phyloP scores from a whole-genome alignment of 2,329 filamentous ascomycete genomes.

The Dothistroma septosporum region DNA sequence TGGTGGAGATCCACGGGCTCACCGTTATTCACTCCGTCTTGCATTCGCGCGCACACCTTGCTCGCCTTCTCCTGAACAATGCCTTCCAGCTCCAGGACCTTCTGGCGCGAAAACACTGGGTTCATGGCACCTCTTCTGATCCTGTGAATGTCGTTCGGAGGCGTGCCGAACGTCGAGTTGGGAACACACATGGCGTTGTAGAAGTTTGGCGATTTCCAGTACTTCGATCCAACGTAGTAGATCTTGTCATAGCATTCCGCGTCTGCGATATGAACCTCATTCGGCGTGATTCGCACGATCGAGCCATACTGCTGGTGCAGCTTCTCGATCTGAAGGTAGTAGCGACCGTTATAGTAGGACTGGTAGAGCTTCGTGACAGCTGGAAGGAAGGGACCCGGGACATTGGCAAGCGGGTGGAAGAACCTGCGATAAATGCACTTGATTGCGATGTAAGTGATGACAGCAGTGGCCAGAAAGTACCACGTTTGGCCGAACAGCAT shows the following conservation, averaged over 20 bases:
- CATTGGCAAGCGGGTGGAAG: slow-evolving; percentile 1
- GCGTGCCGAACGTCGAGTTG: slow-evolving; percentile 12
- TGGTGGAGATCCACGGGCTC: slow-evolving; percentile 28
- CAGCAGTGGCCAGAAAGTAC: slow-evolving; percentile 29
- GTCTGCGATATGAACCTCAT: slow-evolving; percentile 21
- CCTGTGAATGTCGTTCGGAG: neutral
- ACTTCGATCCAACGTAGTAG: slow-evolving; percentile 21
- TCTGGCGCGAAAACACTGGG: slow-evolving; percentile 4
- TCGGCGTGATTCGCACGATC: slow-evolving; percentile 5
- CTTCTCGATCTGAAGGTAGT: slow-evolving; percentile 11
- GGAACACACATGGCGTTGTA: slow-evolving; percentile 14
- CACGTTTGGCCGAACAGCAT: slow-evolving; percentile 34
- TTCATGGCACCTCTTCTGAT: slow-evolving; percentile 5
- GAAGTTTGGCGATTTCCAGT: slow-evolving; percentile 9
- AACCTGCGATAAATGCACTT: slow-evolving; percentile 12
- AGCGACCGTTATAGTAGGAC: slow-evolving; percentile 12
- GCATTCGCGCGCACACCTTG: slow-evolving; percentile 19
- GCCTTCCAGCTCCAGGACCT: neutral
- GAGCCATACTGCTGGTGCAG: slow-evolving; percentile 13
- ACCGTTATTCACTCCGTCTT: slow-evolving; percentile 9
- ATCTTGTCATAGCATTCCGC: slow-evolving; percentile 34
- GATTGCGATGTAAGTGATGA: slow-evolving; percentile 1
- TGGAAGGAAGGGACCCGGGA: slow-evolving; percentile 9
- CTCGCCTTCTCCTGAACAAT: slow-evolving; percentile 21
- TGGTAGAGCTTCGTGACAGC: slow-evolving; percentile 8